These are phyloP conservation scores for Puccinia novopanici DNA, from an alignment of 1,284 basidiomycete genomes.

Conservation along the genomic window DNA sequence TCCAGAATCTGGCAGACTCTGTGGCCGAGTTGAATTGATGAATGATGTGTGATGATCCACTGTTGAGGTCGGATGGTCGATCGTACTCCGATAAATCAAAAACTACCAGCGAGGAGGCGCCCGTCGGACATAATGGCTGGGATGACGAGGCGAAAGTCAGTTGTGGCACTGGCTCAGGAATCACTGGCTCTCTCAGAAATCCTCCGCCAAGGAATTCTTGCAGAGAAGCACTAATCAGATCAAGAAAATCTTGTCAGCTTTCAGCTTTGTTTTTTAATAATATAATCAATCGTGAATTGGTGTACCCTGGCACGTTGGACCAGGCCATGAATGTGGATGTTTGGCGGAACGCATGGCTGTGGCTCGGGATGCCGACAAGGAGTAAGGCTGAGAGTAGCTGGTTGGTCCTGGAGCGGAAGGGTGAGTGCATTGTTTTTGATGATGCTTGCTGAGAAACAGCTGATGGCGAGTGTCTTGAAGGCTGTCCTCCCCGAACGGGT, in stretches of 20 bases:
- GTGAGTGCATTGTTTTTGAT: background rate
- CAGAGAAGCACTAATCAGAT: background rate
- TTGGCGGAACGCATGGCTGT: constrained; percentile 14
- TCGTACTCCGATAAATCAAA: constrained; percentile 8
- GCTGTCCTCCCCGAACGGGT: background rate
- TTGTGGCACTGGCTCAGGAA: background rate
- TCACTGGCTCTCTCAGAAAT: background rate
- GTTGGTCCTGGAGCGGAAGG: background rate
- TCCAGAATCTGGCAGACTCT: constrained; percentile 1
- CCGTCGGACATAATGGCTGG: constrained; percentile 8
- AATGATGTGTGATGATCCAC: constrained; percentile 19
- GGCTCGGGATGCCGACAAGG: background rate
- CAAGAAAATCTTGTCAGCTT: background rate
- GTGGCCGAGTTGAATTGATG: constrained; percentile 21
- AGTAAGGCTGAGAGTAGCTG: background rate
- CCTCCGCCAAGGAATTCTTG: background rate
- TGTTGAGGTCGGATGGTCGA: background rate
- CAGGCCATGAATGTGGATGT: constrained; percentile 32
- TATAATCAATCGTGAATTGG: too few species aligned
- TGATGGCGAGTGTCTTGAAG: too few species aligned
- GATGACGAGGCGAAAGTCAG: constrained; percentile 1
- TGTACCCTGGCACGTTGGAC: constrained; percentile 36
- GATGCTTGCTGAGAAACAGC: background rate
- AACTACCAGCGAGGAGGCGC: constrained; percentile 26
- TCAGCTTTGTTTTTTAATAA: background rate